Percentiles rank a stretch among this genome's conserved stretches.
phyloP scores from a whole-genome alignment of 768 basidiomycete species.

The Cystoderma amianthinum region DNA sequence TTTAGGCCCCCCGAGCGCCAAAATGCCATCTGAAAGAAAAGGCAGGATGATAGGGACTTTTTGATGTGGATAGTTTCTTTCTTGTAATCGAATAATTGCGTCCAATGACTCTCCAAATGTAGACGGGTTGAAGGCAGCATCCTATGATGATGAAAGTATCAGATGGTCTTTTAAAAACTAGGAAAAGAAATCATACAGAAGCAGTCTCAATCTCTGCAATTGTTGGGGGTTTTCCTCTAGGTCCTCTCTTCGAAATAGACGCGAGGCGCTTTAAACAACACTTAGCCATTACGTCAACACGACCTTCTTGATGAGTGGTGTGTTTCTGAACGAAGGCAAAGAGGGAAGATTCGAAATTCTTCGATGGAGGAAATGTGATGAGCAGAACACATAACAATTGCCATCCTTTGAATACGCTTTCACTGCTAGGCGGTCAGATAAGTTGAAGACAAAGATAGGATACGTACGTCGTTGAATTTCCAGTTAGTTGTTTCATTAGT shows the following conservation, averaged over 20 bases:
- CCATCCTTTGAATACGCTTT: conserved; percentile 88
- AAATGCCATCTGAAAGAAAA: conserved; percentile 88
- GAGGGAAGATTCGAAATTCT: conserved; percentile 85
- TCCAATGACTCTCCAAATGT: conserved; percentile 90
- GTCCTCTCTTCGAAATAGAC: conserved; percentile 76
- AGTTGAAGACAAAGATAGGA: not conserved
- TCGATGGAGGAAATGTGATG: conserved; percentile 90
- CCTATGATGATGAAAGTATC: conserved; percentile 31
- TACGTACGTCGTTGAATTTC: conserved; percentile 73
- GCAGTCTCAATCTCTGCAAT: conserved; percentile 88
- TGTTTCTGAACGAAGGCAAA: conserved; percentile 73
- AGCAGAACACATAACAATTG: conserved; percentile 86
- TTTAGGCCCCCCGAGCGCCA: conserved; percentile 79
- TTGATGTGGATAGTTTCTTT: conserved; percentile 77
- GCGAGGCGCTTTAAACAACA: conserved; percentile 78
- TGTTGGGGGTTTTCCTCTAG: conserved; percentile 77
- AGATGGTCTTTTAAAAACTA: conserved; percentile 2
- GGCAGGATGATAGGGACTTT: conserved; percentile 91
- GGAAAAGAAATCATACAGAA: conserved; percentile 40
- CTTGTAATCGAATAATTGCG: conserved; percentile 77
- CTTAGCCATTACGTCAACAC: conserved; percentile 87
- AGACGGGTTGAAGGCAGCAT: conserved; percentile 92
- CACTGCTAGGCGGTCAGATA: no score
- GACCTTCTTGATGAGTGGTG: conserved; percentile 59
- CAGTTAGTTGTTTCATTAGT: conserved; percentile 83